phyloP scores from a whole-genome alignment of 345 rosid species.

The Syzygium grande region DNA sequence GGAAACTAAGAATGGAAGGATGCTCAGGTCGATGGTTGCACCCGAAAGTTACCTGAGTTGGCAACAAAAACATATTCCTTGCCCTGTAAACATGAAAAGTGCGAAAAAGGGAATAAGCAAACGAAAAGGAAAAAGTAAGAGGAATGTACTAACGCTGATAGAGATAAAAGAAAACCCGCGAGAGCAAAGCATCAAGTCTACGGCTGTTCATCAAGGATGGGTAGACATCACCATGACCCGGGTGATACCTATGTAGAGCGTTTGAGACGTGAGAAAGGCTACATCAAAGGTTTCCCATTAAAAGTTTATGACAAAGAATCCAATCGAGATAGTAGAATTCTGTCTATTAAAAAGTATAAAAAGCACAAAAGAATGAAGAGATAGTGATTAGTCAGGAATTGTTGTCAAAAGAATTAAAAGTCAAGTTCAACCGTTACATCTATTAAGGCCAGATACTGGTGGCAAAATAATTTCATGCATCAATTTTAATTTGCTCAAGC shows the following conservation, averaged over 20 bases:
- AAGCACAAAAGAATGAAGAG: no score
- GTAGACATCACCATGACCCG: constrained; percentile 95
- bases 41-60: constrained; percentile 94
- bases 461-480: background rate
- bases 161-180: constrained; percentile 34
- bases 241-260: constrained; percentile 68
- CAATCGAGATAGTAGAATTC: no score
- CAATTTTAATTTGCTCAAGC: background rate
- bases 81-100: constrained; percentile 35
- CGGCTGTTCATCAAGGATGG: constrained; percentile 81
- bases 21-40: constrained; percentile 86
- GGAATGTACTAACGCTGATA: background rate
- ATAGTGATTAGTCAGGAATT: no score
- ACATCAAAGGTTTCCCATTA: no score
- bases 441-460: background rate
- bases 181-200: constrained; percentile 68
- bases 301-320: no score
- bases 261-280: background rate
- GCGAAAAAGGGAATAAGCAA: background rate
- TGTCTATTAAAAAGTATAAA: no score
- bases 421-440: background rate
- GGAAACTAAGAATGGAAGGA: constrained; percentile 15
- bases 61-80: constrained; percentile 89
- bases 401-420: background rate
- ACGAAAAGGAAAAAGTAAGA: background rate